phyloP scores from a whole-genome alignment of 495 filamentous ascomycete genomes.

The Aspergillus nanangensis region DNA sequence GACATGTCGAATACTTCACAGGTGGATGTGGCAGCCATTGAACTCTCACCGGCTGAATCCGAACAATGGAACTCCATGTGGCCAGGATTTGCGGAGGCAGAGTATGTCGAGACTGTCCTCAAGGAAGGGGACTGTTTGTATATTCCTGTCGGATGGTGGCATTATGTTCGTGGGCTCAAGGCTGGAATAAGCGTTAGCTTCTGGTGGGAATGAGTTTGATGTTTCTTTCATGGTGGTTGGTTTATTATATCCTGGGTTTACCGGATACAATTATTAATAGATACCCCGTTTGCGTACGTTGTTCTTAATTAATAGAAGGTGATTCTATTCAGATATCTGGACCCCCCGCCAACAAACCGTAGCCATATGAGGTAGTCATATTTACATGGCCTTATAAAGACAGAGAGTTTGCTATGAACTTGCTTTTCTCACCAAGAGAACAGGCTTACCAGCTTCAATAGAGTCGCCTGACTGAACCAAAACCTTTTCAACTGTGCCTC shows the following conservation, averaged over 20 bases:
- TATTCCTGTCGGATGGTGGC: constrained; percentile 97
- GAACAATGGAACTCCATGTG: constrained; percentile 50
- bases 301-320: no score
- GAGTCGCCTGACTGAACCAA: constrained; percentile 38
- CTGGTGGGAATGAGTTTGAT: constrained; percentile 65
- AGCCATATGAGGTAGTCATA: no score
- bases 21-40: constrained; percentile 62
- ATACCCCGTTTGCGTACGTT: no score
- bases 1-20: constrained; percentile 90
- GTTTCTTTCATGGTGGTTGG: constrained; percentile 3
- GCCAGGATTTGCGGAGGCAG: constrained; percentile 53
- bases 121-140: constrained; percentile 81
- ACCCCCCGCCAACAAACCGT: no score
- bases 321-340: no score
- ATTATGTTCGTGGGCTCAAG: constrained; percentile 84
- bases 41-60: constrained; percentile 38
- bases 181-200: constrained; percentile 95
- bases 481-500: constrained; percentile 31
- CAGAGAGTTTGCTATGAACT: no score
- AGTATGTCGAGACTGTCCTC: constrained; percentile 76
- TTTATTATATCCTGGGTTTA: constrained; percentile 5
- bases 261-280: no score
- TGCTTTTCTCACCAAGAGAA: constrained; percentile 26
- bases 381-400: no score
- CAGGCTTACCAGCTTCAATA: constrained; percentile 33